These are phyloP conservation scores for Cryoendolithus antarcticus DNA, from an alignment of 2,329 filamentous ascomycete species.

Conservation along the genomic window DNA sequence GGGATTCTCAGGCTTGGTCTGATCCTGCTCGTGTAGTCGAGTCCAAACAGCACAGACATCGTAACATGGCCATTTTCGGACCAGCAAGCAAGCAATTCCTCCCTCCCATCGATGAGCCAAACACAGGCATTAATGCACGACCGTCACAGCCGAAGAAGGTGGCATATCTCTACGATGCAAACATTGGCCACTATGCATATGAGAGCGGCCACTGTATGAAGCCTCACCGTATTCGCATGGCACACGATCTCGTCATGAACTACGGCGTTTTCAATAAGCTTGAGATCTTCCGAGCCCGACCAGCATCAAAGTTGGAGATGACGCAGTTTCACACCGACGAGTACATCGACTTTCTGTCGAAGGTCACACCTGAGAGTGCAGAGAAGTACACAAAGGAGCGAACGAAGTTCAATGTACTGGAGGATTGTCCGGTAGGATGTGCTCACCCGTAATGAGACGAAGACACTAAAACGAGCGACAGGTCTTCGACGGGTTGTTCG, in stretches of 20 bases:
- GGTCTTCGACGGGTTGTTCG: constrained; percentile 58
- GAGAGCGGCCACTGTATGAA: constrained; percentile 60
- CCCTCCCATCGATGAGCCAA: constrained; percentile 39
- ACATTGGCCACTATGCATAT: constrained; percentile 97
- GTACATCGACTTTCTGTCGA: constrained; percentile 60
- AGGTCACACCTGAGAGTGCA: constrained; percentile 97
- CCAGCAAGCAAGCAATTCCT: constrained; percentile 18
- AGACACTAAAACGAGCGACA: no score
- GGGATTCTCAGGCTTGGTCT: no score
- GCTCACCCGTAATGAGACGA: no score
- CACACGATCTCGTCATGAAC: constrained; percentile 54
- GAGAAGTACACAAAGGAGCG: constrained; percentile 85
- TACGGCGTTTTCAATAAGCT: constrained; percentile 60
- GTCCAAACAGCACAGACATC: no score
- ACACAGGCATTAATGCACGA: constrained; percentile 35
- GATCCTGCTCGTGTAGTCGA: no score
- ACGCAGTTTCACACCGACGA: constrained; percentile 62
- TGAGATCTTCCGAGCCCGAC: constrained; percentile 46
- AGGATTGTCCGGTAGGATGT: constrained; percentile 35
- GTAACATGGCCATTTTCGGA: no score
- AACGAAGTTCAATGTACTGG: constrained; percentile 59
- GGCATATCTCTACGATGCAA: constrained; percentile 96
- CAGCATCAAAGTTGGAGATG: constrained; percentile 55
- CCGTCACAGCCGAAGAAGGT: constrained; percentile 60
- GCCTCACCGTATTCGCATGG: constrained; percentile 55